A percentile compares a stretch with the other conserved stretches of the same genome.
These are phyloP conservation scores for Candolleomyces efflorescens DNA, from an alignment of 768 basidiomycete species.

Conservation along the genomic window DNA sequence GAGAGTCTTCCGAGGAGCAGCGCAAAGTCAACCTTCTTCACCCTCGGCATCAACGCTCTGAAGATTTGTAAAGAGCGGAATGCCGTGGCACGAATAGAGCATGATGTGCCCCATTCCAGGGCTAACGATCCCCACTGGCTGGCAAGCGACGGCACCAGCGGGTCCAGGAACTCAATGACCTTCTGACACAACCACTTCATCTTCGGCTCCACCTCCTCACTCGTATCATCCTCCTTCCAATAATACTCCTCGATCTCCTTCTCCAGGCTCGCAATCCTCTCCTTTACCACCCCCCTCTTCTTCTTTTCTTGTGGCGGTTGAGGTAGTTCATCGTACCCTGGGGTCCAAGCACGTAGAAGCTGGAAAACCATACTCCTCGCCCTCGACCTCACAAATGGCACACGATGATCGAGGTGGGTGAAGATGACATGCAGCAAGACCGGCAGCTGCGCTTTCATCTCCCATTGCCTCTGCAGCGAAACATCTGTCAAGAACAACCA, in stretches of 20 bases:
- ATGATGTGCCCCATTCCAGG: slow-evolving; percentile 80
- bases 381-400: slow-evolving; percentile 61
- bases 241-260: slow-evolving; percentile 50
- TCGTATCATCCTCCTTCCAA: slow-evolving; percentile 70
- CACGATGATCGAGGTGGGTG: slow-evolving; percentile 78
- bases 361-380: slow-evolving; percentile 84
- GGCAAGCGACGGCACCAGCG: slow-evolving; percentile 63
- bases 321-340: slow-evolving; percentile 69
- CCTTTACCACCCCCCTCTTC: slow-evolving; percentile 44
- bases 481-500: slow-evolving; percentile 80
- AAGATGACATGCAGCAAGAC: slow-evolving; percentile 75
- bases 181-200: slow-evolving; percentile 66
- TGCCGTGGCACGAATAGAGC: slow-evolving; percentile 80
- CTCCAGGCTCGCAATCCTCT: slow-evolving; percentile 52
- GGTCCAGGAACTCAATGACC: slow-evolving; percentile 63
- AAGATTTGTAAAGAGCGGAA: slow-evolving; percentile 91
- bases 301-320: slow-evolving; percentile 48
- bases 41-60: slow-evolving; percentile 68
- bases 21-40: slow-evolving; percentile 70
- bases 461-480: slow-evolving; percentile 74
- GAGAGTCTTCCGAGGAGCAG: slow-evolving; percentile 79
- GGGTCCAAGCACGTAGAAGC: slow-evolving; percentile 74
- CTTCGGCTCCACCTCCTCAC: slow-evolving; percentile 53
- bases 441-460: slow-evolving; percentile 64
- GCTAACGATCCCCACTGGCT: slow-evolving; percentile 79